phyloP scores from a whole-genome alignment of 208 protist species.

The Acanthamoeba triangularis region DNA sequence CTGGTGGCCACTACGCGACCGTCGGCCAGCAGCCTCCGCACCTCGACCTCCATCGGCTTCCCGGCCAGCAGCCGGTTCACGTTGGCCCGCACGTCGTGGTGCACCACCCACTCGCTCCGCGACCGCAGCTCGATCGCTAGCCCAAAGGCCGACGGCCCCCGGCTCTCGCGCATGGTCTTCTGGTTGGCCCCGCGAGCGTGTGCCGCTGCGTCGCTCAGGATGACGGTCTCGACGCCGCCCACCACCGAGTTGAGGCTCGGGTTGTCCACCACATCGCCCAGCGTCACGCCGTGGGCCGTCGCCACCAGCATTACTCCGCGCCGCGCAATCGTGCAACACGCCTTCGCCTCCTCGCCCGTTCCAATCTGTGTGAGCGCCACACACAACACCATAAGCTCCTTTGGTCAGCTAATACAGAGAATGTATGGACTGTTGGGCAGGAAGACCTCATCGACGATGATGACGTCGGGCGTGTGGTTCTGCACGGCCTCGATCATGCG shows the following conservation, averaged over 20 bases:
- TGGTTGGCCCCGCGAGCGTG: conserved; percentile 91
- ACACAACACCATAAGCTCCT: conserved; percentile 88
- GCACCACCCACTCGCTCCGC: conserved; percentile 7
- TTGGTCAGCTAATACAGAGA: conserved; percentile 76
- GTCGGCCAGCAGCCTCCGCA: background rate
- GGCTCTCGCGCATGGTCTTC: conserved; percentile 94
- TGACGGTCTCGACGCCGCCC: conserved; percentile 94
- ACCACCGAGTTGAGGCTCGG: conserved; percentile 89
- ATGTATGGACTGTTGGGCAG: background rate
- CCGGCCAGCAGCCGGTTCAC: background rate
- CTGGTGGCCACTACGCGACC: background rate
- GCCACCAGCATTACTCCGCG: conserved; percentile 94
- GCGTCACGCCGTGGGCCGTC: conserved; percentile 94
- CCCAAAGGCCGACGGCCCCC: conserved; percentile 91
- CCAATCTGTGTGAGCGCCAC: conserved; percentile 82
- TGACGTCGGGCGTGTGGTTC: conserved; percentile 96
- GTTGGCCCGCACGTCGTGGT: conserved; percentile 15
- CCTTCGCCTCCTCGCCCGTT: conserved; percentile 92
- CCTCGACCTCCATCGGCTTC: background rate
- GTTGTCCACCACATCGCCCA: conserved; percentile 94
- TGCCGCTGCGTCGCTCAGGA: conserved; percentile 94
- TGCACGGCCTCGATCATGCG: conserved; percentile 96
- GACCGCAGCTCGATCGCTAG: conserved; percentile 92
- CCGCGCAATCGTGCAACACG: conserved; percentile 89
- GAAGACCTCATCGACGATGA: conserved; percentile 97